Evolutionary conservation across 768 basidiomycete species (phyloP).

Genomic region (Strobilomyces echinocephalus): DNA sequence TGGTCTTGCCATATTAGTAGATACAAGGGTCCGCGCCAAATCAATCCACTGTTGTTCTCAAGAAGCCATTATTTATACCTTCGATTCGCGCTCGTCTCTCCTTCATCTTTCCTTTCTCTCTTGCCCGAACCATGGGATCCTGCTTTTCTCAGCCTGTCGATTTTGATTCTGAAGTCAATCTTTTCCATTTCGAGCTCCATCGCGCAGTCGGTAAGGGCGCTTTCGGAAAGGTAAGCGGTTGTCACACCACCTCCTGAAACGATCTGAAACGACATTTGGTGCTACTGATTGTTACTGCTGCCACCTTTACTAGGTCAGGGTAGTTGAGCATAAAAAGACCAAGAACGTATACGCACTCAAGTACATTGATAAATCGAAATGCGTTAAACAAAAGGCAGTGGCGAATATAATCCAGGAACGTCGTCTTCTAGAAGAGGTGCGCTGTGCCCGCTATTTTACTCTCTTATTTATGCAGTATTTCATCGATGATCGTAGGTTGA

Average conservation of each 20-base stretch:
- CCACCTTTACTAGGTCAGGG: conserved; percentile 64
- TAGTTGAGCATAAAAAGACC: conserved; percentile 92
- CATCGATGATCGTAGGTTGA: conserved; percentile 53
- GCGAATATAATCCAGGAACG: conserved; percentile 94
- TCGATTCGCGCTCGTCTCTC: conserved; percentile 18
- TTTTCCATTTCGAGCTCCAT: conserved; percentile 96
- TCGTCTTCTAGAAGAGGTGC: conserved; percentile 85
- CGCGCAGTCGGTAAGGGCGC: conserved; percentile 95
- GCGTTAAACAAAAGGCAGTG: conserved; percentile 86
- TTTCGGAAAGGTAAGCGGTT: conserved; percentile 81
- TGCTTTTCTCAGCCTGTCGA: conserved; percentile 73
- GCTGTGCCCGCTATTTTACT: conserved; percentile 3
- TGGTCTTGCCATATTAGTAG: conserved; percentile 17
- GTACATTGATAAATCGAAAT: conserved; percentile 94
- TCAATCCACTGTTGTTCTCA: conserved; percentile 33
- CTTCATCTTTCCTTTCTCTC: conserved; percentile 31
- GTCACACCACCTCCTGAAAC: background rate
- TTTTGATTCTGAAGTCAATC: conserved; percentile 77
- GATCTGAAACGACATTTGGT: conserved; percentile 1
- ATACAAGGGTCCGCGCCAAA: conserved; percentile 27
- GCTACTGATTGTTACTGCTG: background rate
- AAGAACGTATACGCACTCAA: conserved; percentile 94
- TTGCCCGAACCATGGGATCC: conserved; percentile 52
- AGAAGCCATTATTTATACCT: conserved; percentile 23
- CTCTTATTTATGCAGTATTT: conserved; percentile 8